Evolutionary conservation across 495 filamentous ascomycete genomes (phyloP), one percentile per base, ranked within the genome.

Genomic region (Penicillium samsonianum): DNA sequence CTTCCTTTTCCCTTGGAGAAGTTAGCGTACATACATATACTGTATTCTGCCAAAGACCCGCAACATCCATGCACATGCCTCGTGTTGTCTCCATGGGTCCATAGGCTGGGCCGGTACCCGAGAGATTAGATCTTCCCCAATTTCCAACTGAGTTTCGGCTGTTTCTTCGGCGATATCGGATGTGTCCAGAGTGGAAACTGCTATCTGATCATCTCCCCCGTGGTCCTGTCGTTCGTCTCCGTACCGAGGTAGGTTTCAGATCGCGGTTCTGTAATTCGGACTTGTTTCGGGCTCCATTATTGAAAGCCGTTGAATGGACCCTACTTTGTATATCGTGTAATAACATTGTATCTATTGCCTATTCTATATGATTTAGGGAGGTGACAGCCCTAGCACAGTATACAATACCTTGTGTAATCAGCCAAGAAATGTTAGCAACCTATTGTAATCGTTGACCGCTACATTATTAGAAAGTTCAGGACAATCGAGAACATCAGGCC

Each of bases 91-190:
- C 28, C 45, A 48, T 48, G 33, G 28, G 10, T 22, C 26, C 41
- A 10, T 17, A 49, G 28, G 17, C 46, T 33, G 14, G 26, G 7
- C 45, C 45, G 28, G 12, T 50, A 50, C 30, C 26, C 19, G 47
- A 50, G 38, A 53, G 50, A 41, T 53, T 43, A 53, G 50, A 53
- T 53, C 38, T 22, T n/a, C n/a, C n/a, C 23, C 28, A n/a, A 35
- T 35, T 22, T 47, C 16, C 25, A 8, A 30, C 4, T 35, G 31
- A 16, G 31, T 35, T n/a, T 37, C 35, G 35, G 35, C 35, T n/a
- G 30, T 38, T n/a, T 16, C 2, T 40, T 53, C 50, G 50, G 50
- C 50, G 50, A 53, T 23, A 53, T 53, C 50, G 50, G 50, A 53
- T 43, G 38, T 50, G 4, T 10, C 8, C 45, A 48, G n/a, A 25